Percentiles rank a stretch among this genome's conserved stretches.
Evolutionary conservation across 768 basidiomycete species (phyloP).

Genomic region (Fomitopsis pulvina): DNA sequence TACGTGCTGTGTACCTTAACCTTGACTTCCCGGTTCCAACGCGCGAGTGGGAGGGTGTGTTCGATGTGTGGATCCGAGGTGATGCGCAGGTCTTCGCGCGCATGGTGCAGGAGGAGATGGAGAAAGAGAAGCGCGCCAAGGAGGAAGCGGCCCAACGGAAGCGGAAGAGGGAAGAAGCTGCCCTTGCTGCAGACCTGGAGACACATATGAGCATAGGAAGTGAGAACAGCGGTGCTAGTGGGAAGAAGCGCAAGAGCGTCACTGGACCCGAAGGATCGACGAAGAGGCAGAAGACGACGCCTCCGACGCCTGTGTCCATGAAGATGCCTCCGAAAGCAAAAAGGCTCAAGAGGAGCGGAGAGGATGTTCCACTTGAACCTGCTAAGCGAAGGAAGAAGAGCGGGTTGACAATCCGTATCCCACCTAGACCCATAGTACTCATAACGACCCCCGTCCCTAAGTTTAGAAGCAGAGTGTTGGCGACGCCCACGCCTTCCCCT

Average conservation of each 20-base stretch:
- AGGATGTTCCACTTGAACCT: background rate
- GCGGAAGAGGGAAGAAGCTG: constrained; percentile 48
- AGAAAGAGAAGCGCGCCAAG: constrained; percentile 46
- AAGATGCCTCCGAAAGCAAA: constrained; percentile 5
- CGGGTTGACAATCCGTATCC: constrained; percentile 13
- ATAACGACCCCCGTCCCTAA: background rate
- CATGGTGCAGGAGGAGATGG: constrained; percentile 50
- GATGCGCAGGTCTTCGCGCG: constrained; percentile 78
- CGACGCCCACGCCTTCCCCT: background rate
- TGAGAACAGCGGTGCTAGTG: constrained; percentile 1
- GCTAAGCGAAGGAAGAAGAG: background rate
- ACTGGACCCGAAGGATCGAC: constrained; percentile 1
- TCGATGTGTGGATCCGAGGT: constrained; percentile 86
- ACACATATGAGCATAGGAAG: constrained; percentile 3
- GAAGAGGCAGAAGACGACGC: constrained; percentile 10
- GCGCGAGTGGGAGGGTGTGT: constrained; percentile 84
- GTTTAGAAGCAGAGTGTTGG: background rate
- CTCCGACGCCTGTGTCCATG: constrained; percentile 9
- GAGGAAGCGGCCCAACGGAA: constrained; percentile 50
- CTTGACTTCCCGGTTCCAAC: constrained; percentile 81
- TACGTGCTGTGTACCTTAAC: constrained; percentile 78
- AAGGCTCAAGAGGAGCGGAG: constrained; percentile 4
- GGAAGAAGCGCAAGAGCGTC: constrained; percentile 14
- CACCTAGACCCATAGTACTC: constrained; percentile 1
- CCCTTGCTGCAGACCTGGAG: constrained; percentile 9